phyloP scores from a whole-genome alignment of 495 filamentous ascomycete genomes.

The Penicillium argentinense region DNA sequence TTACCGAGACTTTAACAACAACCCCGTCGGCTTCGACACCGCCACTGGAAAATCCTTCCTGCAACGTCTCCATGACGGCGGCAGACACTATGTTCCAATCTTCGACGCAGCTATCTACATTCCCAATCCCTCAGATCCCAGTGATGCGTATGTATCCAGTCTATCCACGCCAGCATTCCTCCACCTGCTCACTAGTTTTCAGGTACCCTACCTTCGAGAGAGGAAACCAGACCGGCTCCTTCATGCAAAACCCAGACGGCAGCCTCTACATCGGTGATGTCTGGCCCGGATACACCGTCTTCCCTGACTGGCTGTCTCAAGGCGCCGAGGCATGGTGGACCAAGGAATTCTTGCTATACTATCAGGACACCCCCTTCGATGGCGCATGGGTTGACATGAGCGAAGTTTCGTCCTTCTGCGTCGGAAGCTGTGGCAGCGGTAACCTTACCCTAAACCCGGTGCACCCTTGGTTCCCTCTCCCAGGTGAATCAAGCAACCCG shows the following conservation, averaged over 20 bases:
- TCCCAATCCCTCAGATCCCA: no score
- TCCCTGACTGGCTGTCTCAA: constrained; percentile 25
- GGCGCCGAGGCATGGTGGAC: constrained; percentile 19
- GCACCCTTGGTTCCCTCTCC: no score
- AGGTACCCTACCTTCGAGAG: constrained; percentile 7
- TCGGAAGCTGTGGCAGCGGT: no score
- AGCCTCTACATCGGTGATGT: constrained; percentile 19
- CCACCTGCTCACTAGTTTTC: constrained; percentile 21
- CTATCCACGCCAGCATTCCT: no score
- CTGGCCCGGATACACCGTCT: constrained; percentile 23
- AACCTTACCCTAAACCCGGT: constrained; percentile 2
- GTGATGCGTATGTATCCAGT: no score
- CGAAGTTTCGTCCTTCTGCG: constrained; percentile 18
- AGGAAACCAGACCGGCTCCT: constrained; percentile 13
- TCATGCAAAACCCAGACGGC: constrained; percentile 17
- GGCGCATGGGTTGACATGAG: constrained; percentile 28
- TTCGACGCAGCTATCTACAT: no score
- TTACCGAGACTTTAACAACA: no score
- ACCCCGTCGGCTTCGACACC: no score
- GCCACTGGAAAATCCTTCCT: no score
- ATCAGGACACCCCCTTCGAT: constrained; percentile 14
- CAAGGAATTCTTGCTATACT: constrained; percentile 9
- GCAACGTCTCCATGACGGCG: no score
- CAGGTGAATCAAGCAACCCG: no score
- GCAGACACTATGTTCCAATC: no score